These are phyloP conservation scores for Exophiala sideris DNA, from an alignment of 2,329 filamentous ascomycete species.

Conservation along the genomic window DNA sequence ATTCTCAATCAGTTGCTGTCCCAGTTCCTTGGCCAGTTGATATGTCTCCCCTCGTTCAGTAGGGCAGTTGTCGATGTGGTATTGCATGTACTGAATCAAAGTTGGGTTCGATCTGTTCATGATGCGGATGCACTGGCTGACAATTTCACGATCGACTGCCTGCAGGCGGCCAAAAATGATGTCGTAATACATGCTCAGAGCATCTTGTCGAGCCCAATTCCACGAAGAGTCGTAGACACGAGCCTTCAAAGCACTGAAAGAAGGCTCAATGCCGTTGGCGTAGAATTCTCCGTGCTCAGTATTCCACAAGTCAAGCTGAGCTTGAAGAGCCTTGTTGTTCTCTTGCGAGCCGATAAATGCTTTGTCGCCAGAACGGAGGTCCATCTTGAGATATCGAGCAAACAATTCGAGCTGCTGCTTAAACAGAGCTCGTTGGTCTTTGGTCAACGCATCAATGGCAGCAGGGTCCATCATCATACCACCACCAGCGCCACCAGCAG, in stretches of 20 bases:
- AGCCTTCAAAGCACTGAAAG: conserved; percentile 90
- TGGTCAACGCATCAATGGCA: conserved; percentile 92
- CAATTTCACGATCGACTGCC: conserved; percentile 93
- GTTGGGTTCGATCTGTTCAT: conserved; percentile 99
- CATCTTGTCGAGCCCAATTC: conserved; percentile 99
- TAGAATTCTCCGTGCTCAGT: conserved; percentile 97
- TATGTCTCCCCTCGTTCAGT: conserved; percentile 97
- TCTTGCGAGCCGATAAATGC: conserved; percentile 80
- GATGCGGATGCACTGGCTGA: conserved; percentile 96
- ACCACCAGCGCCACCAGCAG: conserved; percentile 60
- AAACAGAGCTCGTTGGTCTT: conserved; percentile 92
- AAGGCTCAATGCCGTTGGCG: conserved; percentile 86
- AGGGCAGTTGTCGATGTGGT: conserved; percentile 98
- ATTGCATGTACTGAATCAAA: conserved; percentile 98
- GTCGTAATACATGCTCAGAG: conserved; percentile 97
- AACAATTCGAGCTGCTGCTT: conserved; percentile 97
- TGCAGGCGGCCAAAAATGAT: conserved; percentile 95
- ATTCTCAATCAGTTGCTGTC: conserved; percentile 91
- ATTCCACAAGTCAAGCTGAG: conserved; percentile 91
- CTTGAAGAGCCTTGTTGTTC: conserved; percentile 81
- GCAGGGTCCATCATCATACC: conserved; percentile 99
- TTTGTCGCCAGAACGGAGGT: conserved; percentile 94
- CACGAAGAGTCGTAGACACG: conserved; percentile 96
- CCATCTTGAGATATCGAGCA: conserved; percentile 94
- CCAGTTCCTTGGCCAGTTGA: conserved; percentile 92